phyloP scores from a whole-genome alignment of 23 red algal species.

The Cyanidiococcus yangmingshanensis region DNA sequence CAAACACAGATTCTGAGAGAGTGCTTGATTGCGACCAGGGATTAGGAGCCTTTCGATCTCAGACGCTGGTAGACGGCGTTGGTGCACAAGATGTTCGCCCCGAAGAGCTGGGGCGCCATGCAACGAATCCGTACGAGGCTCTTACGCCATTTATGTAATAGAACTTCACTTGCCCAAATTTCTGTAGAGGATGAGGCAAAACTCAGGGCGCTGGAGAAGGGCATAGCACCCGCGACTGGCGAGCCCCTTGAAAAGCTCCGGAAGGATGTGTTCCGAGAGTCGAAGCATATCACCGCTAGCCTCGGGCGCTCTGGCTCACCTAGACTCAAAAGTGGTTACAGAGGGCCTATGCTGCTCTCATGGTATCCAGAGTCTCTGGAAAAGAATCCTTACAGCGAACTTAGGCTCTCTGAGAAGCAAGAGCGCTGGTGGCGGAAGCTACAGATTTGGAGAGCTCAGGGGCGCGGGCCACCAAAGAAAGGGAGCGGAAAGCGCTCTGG shows the following conservation, averaged over 20 bases:
- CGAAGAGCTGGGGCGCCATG: too few species aligned
- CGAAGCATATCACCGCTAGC: not conserved
- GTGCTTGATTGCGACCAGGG: too few species aligned
- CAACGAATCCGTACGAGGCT: not conserved
- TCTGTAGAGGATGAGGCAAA: not conserved
- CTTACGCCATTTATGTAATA: not conserved
- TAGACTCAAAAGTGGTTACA: not conserved
- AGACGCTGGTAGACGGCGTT: too few species aligned
- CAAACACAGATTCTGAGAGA: too few species aligned
- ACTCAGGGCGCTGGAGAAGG: not conserved
- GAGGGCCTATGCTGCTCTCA: not conserved
- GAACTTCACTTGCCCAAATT: not conserved
- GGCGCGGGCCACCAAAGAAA: not conserved
- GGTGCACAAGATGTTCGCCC: too few species aligned
- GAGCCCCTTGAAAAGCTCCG: not conserved
- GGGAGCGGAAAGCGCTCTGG: not conserved
- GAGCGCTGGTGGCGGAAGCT: constrained; percentile 15
- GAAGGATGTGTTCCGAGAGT: not conserved
- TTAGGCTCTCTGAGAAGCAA: not conserved
- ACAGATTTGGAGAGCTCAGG: not conserved
- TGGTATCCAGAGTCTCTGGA: constrained; percentile 9
- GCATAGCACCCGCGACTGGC: not conserved
- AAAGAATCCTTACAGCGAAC: not conserved
- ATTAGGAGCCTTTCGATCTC: too few species aligned
- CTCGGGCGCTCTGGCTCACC: not conserved